phyloP scores from a whole-genome alignment of 2,329 filamentous ascomycete species.

The Furcasterigmium furcatum region DNA sequence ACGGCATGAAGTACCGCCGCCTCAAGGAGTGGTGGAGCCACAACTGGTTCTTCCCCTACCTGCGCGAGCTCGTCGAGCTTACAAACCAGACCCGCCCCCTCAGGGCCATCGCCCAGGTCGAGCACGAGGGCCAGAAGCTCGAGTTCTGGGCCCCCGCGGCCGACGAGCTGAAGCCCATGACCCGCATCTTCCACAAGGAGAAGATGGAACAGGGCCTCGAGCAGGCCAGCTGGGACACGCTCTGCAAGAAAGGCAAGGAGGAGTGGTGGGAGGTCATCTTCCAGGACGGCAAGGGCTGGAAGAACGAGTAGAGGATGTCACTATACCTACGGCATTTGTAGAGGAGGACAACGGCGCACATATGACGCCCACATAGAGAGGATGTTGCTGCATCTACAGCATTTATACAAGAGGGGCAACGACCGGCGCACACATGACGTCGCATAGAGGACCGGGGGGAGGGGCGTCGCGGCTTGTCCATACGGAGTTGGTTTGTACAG shows the following conservation, averaged over 20 bases:
- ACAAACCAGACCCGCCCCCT: slow-evolving; percentile 9
- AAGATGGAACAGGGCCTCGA: background rate
- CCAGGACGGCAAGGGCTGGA: slow-evolving; percentile 16
- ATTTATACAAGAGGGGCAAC: too few species aligned
- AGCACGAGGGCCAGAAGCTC: slow-evolving; percentile 8
- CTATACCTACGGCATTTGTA: background rate
- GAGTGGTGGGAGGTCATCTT: slow-evolving; percentile 28
- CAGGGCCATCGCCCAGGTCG: slow-evolving; percentile 8
- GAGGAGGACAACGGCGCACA: background rate
- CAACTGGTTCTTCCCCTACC: slow-evolving; percentile 17
- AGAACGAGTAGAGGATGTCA: background rate
- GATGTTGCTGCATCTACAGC: too few species aligned
- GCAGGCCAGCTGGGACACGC: slow-evolving; percentile 11
- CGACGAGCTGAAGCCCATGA: slow-evolving; percentile 4
- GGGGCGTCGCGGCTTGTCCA: too few species aligned
- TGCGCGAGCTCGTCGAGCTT: slow-evolving; percentile 13
- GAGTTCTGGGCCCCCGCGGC: slow-evolving; percentile 18
- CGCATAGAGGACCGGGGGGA: too few species aligned
- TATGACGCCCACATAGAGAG: too few species aligned
- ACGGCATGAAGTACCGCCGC: slow-evolving; percentile 16
- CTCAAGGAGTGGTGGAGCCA: slow-evolving; percentile 17
- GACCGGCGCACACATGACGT: too few species aligned
- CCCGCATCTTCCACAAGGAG: slow-evolving; percentile 6
- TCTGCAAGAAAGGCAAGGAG: slow-evolving; percentile 17
- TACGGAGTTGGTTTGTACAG: too few species aligned